Conservation (phyloP, 345 rosid species). For the Noccaea bulbosa region DNA sequence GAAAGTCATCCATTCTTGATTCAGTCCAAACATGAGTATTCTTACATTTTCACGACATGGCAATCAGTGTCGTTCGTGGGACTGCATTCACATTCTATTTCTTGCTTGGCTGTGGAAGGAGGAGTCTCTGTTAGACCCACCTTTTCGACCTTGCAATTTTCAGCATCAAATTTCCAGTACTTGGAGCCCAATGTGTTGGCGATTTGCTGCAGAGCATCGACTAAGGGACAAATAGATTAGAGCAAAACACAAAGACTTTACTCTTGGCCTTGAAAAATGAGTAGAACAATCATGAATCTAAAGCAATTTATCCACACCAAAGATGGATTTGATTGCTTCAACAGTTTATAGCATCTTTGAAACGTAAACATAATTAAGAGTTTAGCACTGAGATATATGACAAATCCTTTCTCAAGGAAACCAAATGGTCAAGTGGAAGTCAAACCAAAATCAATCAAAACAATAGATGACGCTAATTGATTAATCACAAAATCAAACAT, state of each 20-base stretch:
- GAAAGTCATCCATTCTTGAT: too few species aligned
- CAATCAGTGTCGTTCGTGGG: conserved; percentile 46
- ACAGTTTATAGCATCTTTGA: neutral
- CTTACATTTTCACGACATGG: conserved; percentile 59
- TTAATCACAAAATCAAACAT: conserved; percentile 5
- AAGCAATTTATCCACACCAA: conserved; percentile 9
- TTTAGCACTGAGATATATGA: neutral
- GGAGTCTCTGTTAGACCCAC: conserved; percentile 48
- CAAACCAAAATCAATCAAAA: neutral
- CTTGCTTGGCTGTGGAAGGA: conserved; percentile 46
- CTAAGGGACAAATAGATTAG: conserved; percentile 36
- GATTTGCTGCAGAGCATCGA: conserved; percentile 54
- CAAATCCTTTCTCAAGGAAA: conserved; percentile 7
- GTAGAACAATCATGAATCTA: neutral
- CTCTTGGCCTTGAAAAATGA: conserved; percentile 24
- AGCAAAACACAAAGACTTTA: neutral
- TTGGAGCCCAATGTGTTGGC: conserved; percentile 49
- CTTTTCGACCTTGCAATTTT: conserved; percentile 42
- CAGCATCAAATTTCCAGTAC: conserved; percentile 56
- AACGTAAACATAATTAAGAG: neutral
- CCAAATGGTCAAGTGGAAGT: conserved; percentile 15
- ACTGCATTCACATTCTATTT: conserved; percentile 49
- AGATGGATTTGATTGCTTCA: neutral
- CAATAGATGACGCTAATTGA: neutral
- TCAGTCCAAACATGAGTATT: conserved; percentile 7